Evolutionary conservation across 108 stramenopile species (phyloP).

Genomic region (Schizochytrium sp.): DNA sequence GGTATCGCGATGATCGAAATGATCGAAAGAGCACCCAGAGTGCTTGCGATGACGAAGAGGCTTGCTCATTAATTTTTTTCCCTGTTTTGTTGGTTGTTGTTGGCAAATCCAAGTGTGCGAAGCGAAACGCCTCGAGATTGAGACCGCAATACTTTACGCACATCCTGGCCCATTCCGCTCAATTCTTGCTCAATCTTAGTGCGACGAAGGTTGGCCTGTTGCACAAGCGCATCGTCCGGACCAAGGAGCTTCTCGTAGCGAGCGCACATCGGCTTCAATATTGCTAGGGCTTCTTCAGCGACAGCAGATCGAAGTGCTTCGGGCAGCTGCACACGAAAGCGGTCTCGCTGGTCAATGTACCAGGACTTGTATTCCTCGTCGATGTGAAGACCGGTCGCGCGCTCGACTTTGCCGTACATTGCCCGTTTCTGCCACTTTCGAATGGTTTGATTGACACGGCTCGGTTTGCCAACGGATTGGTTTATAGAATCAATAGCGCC

Average conservation of each 20-base stretch:
- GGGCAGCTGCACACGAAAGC: neutral
- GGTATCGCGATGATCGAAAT: too few species aligned
- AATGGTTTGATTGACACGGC: neutral
- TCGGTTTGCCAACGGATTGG: too few species aligned
- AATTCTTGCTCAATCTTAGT: neutral
- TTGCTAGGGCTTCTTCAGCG: neutral
- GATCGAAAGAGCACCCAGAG: too few species aligned
- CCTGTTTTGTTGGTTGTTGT: too few species aligned
- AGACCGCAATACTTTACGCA: neutral
- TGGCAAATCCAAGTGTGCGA: neutral
- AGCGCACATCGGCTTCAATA: neutral
- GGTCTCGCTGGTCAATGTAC: conserved; percentile 12
- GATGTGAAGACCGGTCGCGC: neutral
- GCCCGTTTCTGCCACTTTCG: neutral
- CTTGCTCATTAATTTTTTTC: too few species aligned
- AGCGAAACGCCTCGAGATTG: neutral
- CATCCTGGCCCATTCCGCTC: neutral
- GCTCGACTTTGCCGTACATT: neutral
- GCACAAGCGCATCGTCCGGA: neutral
- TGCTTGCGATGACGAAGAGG: too few species aligned
- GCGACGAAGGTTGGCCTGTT: neutral
- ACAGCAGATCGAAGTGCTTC: neutral
- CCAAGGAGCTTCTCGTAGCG: conserved; percentile 3
- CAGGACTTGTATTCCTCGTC: neutral
- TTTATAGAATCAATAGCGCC: too few species aligned